Evolutionary conservation across 345 rosid species (phyloP).

Genomic region (Populus davidiana): DNA sequence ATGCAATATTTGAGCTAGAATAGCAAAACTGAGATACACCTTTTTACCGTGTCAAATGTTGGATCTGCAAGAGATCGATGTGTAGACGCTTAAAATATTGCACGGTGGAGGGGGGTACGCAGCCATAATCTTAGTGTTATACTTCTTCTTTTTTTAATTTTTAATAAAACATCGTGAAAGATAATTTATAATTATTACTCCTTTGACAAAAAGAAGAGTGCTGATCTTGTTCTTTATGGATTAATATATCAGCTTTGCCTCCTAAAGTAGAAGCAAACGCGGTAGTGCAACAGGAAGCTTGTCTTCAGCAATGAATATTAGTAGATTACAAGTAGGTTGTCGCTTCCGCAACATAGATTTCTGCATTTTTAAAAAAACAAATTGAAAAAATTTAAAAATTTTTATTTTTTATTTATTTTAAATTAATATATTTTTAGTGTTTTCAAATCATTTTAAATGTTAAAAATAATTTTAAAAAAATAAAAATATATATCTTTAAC

Average conservation of each 20-base stretch:
- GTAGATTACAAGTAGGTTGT: no score
- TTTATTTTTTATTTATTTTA: no score
- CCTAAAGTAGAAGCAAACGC: background rate
- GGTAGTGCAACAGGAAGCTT: background rate
- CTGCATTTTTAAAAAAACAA: no score
- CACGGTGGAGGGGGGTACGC: constrained; percentile 7
- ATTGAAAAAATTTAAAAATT: no score
- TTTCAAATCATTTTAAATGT: no score
- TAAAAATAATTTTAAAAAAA: no score
- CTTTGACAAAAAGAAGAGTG: background rate
- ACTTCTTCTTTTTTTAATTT: background rate
- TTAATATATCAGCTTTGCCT: background rate
- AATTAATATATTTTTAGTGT: no score
- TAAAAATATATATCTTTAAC: no score
- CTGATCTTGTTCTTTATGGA: background rate
- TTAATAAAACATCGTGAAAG: background rate
- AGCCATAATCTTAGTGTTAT: background rate
- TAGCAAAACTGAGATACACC: no score
- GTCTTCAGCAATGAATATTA: background rate
- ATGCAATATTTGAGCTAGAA: background rate
- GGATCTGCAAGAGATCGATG: background rate
- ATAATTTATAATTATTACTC: background rate
- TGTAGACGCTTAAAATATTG: background rate
- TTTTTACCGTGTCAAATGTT: background rate
- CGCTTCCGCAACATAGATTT: no score